Evolutionary conservation across 148 eudicot genomes (phyloP), one percentile per base, ranked within the genome.

Genomic region (Heliosperma pusillum): DNA sequence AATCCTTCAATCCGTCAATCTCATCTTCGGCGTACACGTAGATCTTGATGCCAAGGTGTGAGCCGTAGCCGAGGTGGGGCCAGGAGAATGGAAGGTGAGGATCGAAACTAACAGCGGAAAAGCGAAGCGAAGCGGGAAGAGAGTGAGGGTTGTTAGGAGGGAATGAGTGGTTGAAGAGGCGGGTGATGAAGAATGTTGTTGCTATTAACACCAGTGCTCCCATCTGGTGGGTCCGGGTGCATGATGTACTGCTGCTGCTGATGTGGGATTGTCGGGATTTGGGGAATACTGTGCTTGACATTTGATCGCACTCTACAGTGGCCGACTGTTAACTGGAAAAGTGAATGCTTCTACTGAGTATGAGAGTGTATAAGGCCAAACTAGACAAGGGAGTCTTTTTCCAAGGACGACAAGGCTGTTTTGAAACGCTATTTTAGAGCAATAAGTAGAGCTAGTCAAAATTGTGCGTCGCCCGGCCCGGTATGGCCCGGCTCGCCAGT

Each of bases 181-280:
- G 86, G 53, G 98, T 93, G 82, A 88, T 79, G 84, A 91, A 89
- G 91, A 89, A 93, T 75, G 97, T 93, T 81, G 85, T 57, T 52
- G 78, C 79, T 45, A 93, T 78, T 1, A 93, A 76, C 17, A 78
- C 85, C 21, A 93, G 82, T 69, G 97, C 94, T 26, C 88, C 94
- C 79, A 93, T 85, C 86, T 89, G 97, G 88, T 93, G 98, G 0
- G 87, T 80, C 74, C 98, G 94, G 11, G 93, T 91, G 85, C 92
- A 91, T 25, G 81, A 59, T 29, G 80, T 4, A n/a, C n/a, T n/a
- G n/a, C n/a, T n/a, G n/a, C n/a, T n/a, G n/a, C n/a, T n/a, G 40
- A 10, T 50, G 60, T 33, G 22, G 70, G 62, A 72, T 9, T 72
- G 65, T 61, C 84, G 73, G 69, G 58, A 55, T 72, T 85, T 88